Base-by-base conservation (phyloP, 163 green algal genomes). In the Trebouxia gelatinosa region DNA sequence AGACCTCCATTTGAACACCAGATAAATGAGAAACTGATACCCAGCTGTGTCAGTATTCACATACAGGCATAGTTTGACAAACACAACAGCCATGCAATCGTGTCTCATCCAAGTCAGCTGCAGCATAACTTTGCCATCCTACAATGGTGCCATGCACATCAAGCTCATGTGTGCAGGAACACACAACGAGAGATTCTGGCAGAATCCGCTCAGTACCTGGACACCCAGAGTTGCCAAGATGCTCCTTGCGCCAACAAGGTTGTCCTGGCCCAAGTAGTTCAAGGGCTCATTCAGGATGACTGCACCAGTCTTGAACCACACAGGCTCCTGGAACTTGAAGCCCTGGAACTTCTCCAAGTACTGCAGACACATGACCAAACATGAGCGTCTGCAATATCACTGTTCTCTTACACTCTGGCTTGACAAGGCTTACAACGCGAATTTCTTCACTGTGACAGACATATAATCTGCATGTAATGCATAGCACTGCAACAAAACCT, bases 251-350 rank as follows among this genome's bases (percentile, higher is more conserved):
- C 50, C 48, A n/a, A 78, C 32, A 5, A 78, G 70, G 70, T 65
- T 67, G 48, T 48, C 32, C 48, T 78, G 48, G 31, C 70, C 70
- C 50, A 78, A 32, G 50, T 78, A 65, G 83, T 93, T 93, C 62
- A 82, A 89, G 38, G 87, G 81, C 23, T 75, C 62, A 19, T 28
- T 70, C 71, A 85, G 75, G 81, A 85, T 85, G 48, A 57, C 78
- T 19, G 74, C 74, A 17, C 80, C 80, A 28, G 88, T 87, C 82
- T 94, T 90, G 82, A 92, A 95, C 91, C 91, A 95, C 21, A 78
- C 70, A 19, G 70, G 34, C 50, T 78, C 70, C 70, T 78, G 70
- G 32, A 78, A 78, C 46, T 78, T 65, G 70, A 78, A 54, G 70
- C 70, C 70, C 9, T 46, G 32, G 43, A 76, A 76, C 70, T 78